These are phyloP conservation scores for Geum urbanum DNA, from an alignment of 306 rosid genomes.

Conservation along the genomic window DNA sequence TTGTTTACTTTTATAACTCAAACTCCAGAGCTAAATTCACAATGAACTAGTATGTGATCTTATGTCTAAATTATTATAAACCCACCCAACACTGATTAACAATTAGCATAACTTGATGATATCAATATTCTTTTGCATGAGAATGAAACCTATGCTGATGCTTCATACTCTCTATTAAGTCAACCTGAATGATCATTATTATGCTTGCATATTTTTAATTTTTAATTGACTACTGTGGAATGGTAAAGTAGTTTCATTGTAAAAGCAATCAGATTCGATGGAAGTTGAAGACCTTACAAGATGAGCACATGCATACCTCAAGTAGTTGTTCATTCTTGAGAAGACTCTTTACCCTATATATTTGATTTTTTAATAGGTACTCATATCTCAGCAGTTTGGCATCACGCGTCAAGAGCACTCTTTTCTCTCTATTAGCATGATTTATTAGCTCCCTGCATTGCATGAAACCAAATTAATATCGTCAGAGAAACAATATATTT, in stretches of 20 bases:
- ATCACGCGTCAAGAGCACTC: conserved; percentile 85
- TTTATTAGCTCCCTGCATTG: conserved; percentile 61
- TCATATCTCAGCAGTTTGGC: conserved; percentile 73
- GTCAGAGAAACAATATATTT: conserved; percentile 6
- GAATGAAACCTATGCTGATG: background rate
- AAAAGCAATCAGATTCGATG: background rate
- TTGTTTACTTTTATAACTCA: background rate
- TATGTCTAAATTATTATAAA: too few species aligned
- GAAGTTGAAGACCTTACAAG: background rate
- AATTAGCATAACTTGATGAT: background rate
- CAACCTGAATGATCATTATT: background rate
- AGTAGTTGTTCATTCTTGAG: conserved; percentile 86
- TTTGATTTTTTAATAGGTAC: conserved; percentile 59
- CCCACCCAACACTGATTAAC: background rate
- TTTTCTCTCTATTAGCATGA: conserved; percentile 64
- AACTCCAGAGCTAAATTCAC: background rate
- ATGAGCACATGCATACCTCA: conserved; percentile 47
- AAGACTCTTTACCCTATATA: conserved; percentile 76
- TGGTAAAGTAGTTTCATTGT: background rate
- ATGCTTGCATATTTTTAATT: background rate
- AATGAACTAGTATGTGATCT: background rate
- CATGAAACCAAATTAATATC: conserved; percentile 18
- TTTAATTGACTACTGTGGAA: background rate
- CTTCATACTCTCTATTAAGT: background rate
- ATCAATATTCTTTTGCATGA: background rate